Conservation (phyloP, 1,284 basidiomycete genomes). For the Sporisorium exsertum region DNA sequence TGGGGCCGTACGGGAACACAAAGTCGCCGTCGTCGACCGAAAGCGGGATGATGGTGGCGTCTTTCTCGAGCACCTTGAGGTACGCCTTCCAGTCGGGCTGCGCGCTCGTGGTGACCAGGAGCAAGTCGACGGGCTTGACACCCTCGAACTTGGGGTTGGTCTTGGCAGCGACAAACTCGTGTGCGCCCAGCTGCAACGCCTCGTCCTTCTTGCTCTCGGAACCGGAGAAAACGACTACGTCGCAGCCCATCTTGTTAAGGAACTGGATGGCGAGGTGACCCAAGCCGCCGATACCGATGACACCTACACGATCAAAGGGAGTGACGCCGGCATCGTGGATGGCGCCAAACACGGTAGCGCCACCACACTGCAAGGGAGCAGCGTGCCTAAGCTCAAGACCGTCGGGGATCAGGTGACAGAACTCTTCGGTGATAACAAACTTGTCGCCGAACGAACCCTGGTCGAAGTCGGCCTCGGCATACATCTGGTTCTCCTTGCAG, state of each 20-base stretch:
- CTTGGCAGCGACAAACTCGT: slow-evolving; percentile 62
- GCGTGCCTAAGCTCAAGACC: slow-evolving; percentile 56
- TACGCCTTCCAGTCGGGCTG: slow-evolving; percentile 64
- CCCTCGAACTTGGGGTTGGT: slow-evolving; percentile 58
- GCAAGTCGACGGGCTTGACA: slow-evolving; percentile 57
- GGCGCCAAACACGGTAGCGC: slow-evolving; percentile 55
- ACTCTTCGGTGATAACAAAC: slow-evolving; percentile 60
- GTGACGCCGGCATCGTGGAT: slow-evolving; percentile 45
- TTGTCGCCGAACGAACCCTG: slow-evolving; percentile 63
- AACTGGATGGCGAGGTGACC: slow-evolving; percentile 59
- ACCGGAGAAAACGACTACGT: slow-evolving; percentile 56
- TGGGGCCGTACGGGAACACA: slow-evolving; percentile 56
- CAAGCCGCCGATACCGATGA: slow-evolving; percentile 54
- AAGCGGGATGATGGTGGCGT: slow-evolving; percentile 62
- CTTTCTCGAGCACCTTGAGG: slow-evolving; percentile 54
- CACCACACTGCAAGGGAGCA: slow-evolving; percentile 58
- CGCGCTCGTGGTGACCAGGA: slow-evolving; percentile 61
- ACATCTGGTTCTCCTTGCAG: slow-evolving; percentile 59
- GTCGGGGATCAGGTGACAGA: slow-evolving; percentile 64
- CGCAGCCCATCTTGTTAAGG: slow-evolving; percentile 55
- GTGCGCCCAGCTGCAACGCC: slow-evolving; percentile 55
- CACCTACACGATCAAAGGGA: slow-evolving; percentile 46
- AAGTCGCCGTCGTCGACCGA: slow-evolving; percentile 48
- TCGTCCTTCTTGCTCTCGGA: slow-evolving; percentile 59
- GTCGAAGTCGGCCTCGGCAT: slow-evolving; percentile 55